Evolutionary conservation across 176 grass and related monocot genomes (phyloP), one percentile per base, ranked within the genome.

Genomic region (Aegilops longissima): DNA sequence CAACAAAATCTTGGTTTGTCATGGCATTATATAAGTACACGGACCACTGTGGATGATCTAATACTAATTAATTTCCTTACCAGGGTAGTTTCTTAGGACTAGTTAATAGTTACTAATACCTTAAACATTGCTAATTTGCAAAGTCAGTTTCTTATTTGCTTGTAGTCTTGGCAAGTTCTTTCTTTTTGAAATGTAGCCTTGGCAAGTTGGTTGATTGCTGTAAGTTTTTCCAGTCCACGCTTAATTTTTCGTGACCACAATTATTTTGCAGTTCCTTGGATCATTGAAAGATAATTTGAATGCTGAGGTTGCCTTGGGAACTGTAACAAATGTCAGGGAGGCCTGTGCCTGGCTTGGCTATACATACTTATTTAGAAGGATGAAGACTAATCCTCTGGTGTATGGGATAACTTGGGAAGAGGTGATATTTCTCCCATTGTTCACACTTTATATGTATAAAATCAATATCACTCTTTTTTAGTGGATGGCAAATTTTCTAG

Each of bases 231-330:
- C 17, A 8, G 9, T 58, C 38, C 13, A 14, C 16, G 58, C 33
- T 74, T 87, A 74, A 47, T 59, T 59, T 23, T 13, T 76, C 21
- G 4, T 79, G 38, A 31, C 59, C 11, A 66, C 79, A 27, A 80
- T 82, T 12, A 71, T 86, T 40, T 82, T 54, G 86, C 83, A 95
- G 92, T 98, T 98, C 61, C 85, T 98, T 84, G 89, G 89, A 81
- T 95, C 94, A 80, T 79, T 98, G 78, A 98, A 98, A 92, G 96
- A 98, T 89, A 98, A 98, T 83, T 87, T 98, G 90, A 98, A 98
- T 91, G 96, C 96, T 79, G 96, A 98, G 92, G 93, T 98, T 69
- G 92, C 93, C 59, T 89, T 98, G 84, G 96, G 96, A 25, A 98
- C 96, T 30, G 96, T 98, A 76, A 98, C 96, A 84, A 98, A 98